phyloP scores from a whole-genome alignment of 305 asterid genomes.

The Fraxinus ornus region DNA sequence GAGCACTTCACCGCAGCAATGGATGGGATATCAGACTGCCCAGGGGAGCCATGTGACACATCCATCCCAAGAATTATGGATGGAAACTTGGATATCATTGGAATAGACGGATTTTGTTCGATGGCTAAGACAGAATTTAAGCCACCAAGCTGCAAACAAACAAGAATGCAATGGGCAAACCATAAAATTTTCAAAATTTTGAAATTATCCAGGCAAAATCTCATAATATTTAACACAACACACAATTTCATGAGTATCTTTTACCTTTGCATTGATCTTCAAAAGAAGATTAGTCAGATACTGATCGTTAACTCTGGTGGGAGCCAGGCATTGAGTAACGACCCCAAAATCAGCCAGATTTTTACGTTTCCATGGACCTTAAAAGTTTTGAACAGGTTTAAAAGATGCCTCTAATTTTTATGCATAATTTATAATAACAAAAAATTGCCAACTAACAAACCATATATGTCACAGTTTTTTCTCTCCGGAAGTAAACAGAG shows the following conservation, averaged over 20 bases:
- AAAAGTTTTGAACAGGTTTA: background rate
- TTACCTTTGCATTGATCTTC: constrained; percentile 86
- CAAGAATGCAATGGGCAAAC: background rate
- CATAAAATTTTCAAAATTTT: too few relatives aligned
- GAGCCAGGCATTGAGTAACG: constrained; percentile 83
- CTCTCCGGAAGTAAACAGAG: constrained; percentile 68
- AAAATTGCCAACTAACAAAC: constrained; percentile 30
- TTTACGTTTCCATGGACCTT: constrained; percentile 92
- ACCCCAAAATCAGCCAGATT: constrained; percentile 76
- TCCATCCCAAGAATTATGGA: constrained; percentile 87
- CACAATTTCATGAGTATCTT: constrained; percentile 1
- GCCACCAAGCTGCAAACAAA: constrained; percentile 76
- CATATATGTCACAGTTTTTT: constrained; percentile 62
- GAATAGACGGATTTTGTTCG: constrained; percentile 55
- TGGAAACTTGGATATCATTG: constrained; percentile 67
- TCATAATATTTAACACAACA: background rate
- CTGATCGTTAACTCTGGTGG: constrained; percentile 68
- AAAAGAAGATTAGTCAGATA: constrained; percentile 73
- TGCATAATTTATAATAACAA: background rate
- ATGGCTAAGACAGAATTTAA: constrained; percentile 61
- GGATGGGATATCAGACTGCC: constrained; percentile 85
- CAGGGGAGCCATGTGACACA: constrained; percentile 91
- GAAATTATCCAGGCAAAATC: background rate
- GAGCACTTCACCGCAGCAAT: constrained; percentile 71
- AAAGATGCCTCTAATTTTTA: background rate